Base-by-base conservation (phyloP, 192 early-diverging fungal genomes). In the Obelidium mucronatum region DNA sequence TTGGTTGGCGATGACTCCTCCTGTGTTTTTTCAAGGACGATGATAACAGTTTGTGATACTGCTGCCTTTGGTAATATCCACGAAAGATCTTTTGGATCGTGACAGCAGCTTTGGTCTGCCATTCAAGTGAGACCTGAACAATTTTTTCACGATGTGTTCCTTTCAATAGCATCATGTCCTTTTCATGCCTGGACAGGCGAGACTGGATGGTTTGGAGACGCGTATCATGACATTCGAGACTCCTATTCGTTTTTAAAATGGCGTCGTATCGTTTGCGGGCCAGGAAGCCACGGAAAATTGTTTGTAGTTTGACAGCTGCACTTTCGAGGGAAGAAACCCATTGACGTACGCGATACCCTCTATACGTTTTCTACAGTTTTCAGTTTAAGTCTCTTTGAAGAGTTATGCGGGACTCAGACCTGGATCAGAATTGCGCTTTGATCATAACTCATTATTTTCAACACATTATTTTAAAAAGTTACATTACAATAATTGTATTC, bases 161-260 rank as follows among this genome's bases (percentile, higher is more conserved):
- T 51, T 74, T 74, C 15, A 74, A 40, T 3, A 42, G 19, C 2
- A 22, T 37, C 3, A 74, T 56, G 2, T 74, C 73, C 26, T 51
- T 40, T 64, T 74, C 73, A 28, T 39, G 55, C 24, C 26, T 40
- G 35, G 55, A 37, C 40, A 74, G n/a, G 1, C 73, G 56, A 2
- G 42, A 34, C 48, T 63, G 56, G 26, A 63, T 52, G 30, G n/a
- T 26, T 15, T 26, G 19, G 26, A 74, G 37, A 8, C 55, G 24
- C 2, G 61, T 15, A 24, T 74, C 73, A 31, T 63, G 37, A 13
- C 31, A 6, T 26, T 26, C 22, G 44, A 74, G 31, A 3, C 26
- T 6, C n/a, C 52, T 33, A 17, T n/a, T 30, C 1, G 39, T 74
- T 22, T 22, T 22, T 5, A 37, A 8, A 5, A 34, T 15, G 11